Conservation (phyloP, 371 early-diverging fungal species). For the Capillidium heterosporum region DNA sequence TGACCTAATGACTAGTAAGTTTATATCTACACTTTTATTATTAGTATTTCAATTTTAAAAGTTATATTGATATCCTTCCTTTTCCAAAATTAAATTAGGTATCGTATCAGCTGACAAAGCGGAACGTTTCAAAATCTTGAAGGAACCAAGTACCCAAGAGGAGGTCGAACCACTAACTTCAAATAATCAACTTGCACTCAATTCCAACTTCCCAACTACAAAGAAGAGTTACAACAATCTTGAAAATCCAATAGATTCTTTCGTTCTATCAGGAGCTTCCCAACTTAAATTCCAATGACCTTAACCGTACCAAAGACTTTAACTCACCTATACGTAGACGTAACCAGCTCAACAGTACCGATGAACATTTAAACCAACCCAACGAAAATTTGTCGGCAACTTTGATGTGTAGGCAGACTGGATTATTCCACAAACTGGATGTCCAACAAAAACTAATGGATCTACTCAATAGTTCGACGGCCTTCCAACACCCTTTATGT, state of each 20-base stretch:
- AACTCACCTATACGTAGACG: not conserved
- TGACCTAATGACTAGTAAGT: constrained; percentile 4
- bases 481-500: constrained; percentile 70
- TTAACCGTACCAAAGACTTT: not conserved
- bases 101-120: too few relatives aligned
- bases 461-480: constrained; percentile 6
- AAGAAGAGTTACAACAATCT: too few relatives aligned
- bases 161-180: too few relatives aligned
- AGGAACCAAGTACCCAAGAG: too few relatives aligned
- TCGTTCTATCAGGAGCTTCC: not conserved
- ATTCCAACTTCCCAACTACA: too few relatives aligned
- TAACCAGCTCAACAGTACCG: not conserved
- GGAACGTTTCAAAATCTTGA: not conserved
- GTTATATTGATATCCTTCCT: not conserved
- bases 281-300: not conserved
- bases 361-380: not conserved
- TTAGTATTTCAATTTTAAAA: not conserved
- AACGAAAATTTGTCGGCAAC: not conserved
- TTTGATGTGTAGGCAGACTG: not conserved
- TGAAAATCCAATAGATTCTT: not conserved
- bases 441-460: constrained; percentile 5
- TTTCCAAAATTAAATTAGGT: not conserved
- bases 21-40: not conserved
- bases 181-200: too few relatives aligned
- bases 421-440: constrained; percentile 1